phyloP scores from a whole-genome alignment of 2,329 filamentous ascomycete genomes.

The Grosmannia huntii region DNA sequence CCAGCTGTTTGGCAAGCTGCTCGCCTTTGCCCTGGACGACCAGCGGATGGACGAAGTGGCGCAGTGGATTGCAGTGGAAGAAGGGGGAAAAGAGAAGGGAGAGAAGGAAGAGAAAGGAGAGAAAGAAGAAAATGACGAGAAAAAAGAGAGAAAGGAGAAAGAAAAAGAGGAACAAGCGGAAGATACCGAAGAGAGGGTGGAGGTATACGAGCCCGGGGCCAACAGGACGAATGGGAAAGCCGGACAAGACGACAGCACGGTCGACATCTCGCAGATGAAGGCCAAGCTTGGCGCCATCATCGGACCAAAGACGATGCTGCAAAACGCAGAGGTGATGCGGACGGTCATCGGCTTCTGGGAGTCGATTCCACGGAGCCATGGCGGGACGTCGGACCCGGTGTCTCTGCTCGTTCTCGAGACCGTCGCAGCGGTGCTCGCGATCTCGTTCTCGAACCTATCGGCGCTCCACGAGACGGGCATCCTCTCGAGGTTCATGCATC shows the following conservation, averaged over 20 bases:
- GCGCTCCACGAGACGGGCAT: slow-evolving; percentile 62
- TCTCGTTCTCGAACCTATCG: slow-evolving; percentile 56
- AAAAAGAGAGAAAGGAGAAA: neutral
- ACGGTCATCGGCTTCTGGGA: slow-evolving; percentile 52
- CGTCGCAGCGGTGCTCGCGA: slow-evolving; percentile 41
- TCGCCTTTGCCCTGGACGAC: slow-evolving; percentile 71
- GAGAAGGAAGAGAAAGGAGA: neutral
- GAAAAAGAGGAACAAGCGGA: neutral
- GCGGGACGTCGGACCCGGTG: slow-evolving; percentile 27
- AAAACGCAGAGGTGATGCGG: slow-evolving; percentile 50
- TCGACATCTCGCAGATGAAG: slow-evolving; percentile 16
- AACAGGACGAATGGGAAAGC: neutral
- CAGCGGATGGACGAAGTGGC: slow-evolving; percentile 61
- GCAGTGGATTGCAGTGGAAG: slow-evolving; percentile 25
- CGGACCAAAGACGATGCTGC: slow-evolving; percentile 36
- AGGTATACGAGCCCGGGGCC: neutral
- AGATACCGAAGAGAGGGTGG: no score
- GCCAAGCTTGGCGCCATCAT: slow-evolving; percentile 33
- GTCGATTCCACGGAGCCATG: slow-evolving; percentile 37
- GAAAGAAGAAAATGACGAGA: neutral
- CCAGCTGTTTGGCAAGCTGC: slow-evolving; percentile 70
- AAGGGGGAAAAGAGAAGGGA: neutral
- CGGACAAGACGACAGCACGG: neutral
- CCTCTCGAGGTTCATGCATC: slow-evolving; percentile 50
- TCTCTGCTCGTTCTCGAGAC: slow-evolving; percentile 55